Base-by-base conservation (phyloP, 495 filamentous ascomycete genomes). In the Daldinia grandis region DNA sequence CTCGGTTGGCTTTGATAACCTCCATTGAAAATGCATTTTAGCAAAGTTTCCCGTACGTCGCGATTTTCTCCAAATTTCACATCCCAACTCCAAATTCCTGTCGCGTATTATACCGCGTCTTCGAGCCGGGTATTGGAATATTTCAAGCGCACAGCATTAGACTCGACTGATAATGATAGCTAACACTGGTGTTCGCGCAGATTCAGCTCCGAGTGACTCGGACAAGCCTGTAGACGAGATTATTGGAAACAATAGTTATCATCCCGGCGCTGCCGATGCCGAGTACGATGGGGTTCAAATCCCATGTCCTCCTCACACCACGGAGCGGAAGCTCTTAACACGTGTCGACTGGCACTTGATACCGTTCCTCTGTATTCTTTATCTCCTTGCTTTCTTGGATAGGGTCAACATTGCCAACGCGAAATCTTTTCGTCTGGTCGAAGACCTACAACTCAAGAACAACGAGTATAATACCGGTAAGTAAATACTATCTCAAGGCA, bases 321-420 rank as follows among this genome's bases (percentile, higher is more conserved):
- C 90, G 10, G 92, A 95, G 81, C 84, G 86, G 68, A 87, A 82
- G 70, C 81, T 98, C 51, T 87, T 92, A 79, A 79, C 85, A 68
- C 91, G 90, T 74, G 92, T 97, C 71, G 94, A 98, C 76, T 80
- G 88, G 73, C 89, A 90, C 71, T 84, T 97, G 28, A 83, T 98
- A 51, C 94, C 94, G 0, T 92, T 91, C 69, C 80, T 97, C 49
- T 92, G 89, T 74, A 81, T 97, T 35, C 79, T 97, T 74, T 97
- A 97, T 74, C 81, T 96, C 17, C 82, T 97, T 30, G 94, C 94
- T 54, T 97, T 97, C 77, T 79, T 97, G 40, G 94, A 97, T 79
- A 86, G 93, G 78, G 89, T 78, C 68, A 93, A 93, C 71, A 90
- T 90, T 71, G 87, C 86, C 70, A 93, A 94, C 73, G 87, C 87